Percentiles rank a stretch among this genome's conserved stretches.
phyloP scores from a whole-genome alignment of 345 rosid genomes.

The Pseudoturritis turrita region DNA sequence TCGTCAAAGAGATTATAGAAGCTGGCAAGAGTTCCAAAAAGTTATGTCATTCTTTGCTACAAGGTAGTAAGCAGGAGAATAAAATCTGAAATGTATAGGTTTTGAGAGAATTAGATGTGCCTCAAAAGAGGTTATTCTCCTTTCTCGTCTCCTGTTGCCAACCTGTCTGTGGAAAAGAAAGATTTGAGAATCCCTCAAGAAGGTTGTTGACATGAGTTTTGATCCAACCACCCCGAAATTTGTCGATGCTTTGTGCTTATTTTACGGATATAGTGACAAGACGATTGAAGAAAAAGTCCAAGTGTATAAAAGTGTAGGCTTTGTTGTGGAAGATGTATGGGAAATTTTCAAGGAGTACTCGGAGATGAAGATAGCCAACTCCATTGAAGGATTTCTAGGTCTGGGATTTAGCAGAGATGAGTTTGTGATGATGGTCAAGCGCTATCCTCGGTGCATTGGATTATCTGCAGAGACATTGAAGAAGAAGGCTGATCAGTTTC shows the following conservation, averaged over 20 bases:
- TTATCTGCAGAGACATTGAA: neutral
- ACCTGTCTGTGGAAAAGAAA: neutral
- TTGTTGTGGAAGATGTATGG: constrained; percentile 10
- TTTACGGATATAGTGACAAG: neutral
- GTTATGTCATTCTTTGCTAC: neutral
- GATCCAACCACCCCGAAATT: constrained; percentile 12
- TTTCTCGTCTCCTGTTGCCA: neutral
- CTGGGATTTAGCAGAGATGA: constrained; percentile 23
- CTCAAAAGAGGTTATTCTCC: neutral
- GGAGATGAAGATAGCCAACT: neutral
- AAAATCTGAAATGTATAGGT: neutral
- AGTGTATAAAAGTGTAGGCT: constrained; percentile 20
- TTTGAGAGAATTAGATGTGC: constrained; percentile 11
- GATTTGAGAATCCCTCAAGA: constrained; percentile 1
- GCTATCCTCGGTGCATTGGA: neutral
- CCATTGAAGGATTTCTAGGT: constrained; percentile 20
- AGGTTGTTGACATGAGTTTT: constrained; percentile 5
- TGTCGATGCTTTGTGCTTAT: neutral
- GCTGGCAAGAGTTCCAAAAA: too few species aligned
- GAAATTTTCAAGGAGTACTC: constrained; percentile 7
- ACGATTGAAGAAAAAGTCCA: neutral
- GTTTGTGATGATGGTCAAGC: neutral
- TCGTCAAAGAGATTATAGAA: too few species aligned
- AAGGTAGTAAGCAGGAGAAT: neutral
- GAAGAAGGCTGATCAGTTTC: too few species aligned